Conservation (phyloP, 2,329 filamentous ascomycete species). For the Cryphonectria nitschkei region DNA sequence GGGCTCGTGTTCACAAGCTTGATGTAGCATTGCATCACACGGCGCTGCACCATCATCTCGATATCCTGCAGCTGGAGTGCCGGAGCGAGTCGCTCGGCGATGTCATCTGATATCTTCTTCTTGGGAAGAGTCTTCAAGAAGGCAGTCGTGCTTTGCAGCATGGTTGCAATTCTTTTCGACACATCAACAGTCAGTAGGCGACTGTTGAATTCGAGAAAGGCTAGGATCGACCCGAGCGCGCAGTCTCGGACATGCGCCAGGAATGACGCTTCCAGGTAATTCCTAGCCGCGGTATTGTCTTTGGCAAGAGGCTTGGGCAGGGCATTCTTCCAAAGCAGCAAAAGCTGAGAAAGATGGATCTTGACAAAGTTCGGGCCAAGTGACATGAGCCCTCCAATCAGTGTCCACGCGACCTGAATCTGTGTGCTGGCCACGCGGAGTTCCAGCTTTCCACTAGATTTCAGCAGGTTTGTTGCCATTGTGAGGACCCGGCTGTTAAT, state of each 20-base stretch:
- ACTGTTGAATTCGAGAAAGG: conserved; percentile 92
- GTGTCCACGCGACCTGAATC: conserved; percentile 95
- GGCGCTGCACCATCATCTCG: conserved; percentile 88
- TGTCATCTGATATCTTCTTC: conserved; percentile 85
- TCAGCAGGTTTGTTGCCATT: conserved; percentile 88
- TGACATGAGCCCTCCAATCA: conserved; percentile 96
- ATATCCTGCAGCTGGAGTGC: conserved; percentile 88
- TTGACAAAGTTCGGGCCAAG: conserved; percentile 98
- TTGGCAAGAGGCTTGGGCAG: conserved; percentile 92
- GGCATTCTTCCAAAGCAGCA: conserved; percentile 96
- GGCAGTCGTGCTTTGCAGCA: conserved; percentile 92
- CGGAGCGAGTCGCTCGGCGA: conserved; percentile 79
- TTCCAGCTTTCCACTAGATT: conserved; percentile 89
- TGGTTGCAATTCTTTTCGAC: conserved; percentile 86
- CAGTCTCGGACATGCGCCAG: conserved; percentile 94
- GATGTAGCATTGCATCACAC: conserved; percentile 93
- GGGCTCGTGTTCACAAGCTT: conserved; percentile 89
- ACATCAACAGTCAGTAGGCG: conserved; percentile 91
- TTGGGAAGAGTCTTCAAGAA: conserved; percentile 85
- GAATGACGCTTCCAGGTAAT: conserved; percentile 87
- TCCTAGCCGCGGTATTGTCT: conserved; percentile 84
- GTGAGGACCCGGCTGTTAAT: conserved; percentile 90
- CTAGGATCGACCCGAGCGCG: conserved; percentile 85
- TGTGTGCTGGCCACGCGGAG: conserved; percentile 90
- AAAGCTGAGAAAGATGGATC: conserved; percentile 91